These are phyloP conservation scores for Acanthamoeba sp. DNA, from an alignment of 208 protist genomes.

Conservation along the genomic window DNA sequence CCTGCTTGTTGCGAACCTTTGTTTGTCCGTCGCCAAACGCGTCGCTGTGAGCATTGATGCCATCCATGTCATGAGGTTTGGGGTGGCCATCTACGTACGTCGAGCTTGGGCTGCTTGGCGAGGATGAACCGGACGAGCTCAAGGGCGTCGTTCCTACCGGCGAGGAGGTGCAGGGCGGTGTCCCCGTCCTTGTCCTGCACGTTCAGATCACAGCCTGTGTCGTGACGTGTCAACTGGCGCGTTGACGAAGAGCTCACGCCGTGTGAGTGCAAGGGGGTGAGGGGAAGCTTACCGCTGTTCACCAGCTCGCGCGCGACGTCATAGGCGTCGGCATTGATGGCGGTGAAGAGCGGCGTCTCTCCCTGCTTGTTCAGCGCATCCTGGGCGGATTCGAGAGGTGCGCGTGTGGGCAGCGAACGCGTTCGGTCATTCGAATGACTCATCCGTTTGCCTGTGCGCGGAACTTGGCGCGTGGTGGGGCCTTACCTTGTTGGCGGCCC, in stretches of 20 bases:
- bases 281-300: not conserved
- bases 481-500: not conserved
- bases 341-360: not conserved
- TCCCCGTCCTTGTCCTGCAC: not conserved
- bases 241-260: too few species aligned
- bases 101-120: not conserved
- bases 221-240: not conserved
- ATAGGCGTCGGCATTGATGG: not conserved
- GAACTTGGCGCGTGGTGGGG: too few species aligned
- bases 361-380: not conserved
- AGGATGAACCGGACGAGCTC: not conserved
- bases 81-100: too few species aligned
- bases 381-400: too few species aligned
- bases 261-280: too few species aligned
- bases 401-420: too few species aligned
- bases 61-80: too few species aligned
- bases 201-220: conserved; percentile 2
- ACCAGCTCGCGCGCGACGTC: conserved; percentile 26
- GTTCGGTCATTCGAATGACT: too few species aligned
- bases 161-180: not conserved
- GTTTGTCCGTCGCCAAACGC: not conserved
- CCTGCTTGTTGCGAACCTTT: conserved; percentile 8
- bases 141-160: not conserved
- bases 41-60: not conserved
- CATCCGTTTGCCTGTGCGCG: too few species aligned